Evolutionary conservation across 176 grass and related monocot genomes (phyloP).

Genomic region (Lolium multiflorum): DNA sequence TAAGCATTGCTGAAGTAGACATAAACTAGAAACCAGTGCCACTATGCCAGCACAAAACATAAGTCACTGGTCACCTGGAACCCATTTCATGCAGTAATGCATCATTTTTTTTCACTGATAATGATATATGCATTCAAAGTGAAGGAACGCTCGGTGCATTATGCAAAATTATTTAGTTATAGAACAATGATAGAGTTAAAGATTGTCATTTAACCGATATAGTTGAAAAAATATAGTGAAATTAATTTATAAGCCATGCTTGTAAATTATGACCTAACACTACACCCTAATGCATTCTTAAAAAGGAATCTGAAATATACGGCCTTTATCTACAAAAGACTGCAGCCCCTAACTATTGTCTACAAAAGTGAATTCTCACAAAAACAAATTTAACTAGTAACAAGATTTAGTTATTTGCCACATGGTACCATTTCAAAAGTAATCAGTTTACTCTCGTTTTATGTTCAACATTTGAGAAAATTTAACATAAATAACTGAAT

Average conservation of each 20-base stretch:
- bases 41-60: neutral
- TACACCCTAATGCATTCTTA: neutral
- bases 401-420: neutral
- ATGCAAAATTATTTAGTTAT: neutral
- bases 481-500: neutral
- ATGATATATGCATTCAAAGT: neutral
- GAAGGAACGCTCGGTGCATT: neutral
- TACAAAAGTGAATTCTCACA: neutral
- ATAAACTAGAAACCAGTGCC: neutral
- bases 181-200: neutral
- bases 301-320: slow-evolving; percentile 1
- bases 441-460: neutral
- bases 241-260: neutral
- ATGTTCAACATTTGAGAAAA: slow-evolving; percentile 1
- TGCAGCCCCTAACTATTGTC: neutral
- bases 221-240: neutral
- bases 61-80: neutral
- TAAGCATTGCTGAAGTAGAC: neutral
- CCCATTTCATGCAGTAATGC: neutral
- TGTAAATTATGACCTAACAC: neutral
- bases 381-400: neutral
- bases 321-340: no score
- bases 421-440: neutral
- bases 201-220: neutral
- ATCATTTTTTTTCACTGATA: neutral